Evolutionary conservation across 176 grass and related monocot genomes (phyloP), one percentile per base, ranked within the genome.

Genomic region (Avena insularis): DNA sequence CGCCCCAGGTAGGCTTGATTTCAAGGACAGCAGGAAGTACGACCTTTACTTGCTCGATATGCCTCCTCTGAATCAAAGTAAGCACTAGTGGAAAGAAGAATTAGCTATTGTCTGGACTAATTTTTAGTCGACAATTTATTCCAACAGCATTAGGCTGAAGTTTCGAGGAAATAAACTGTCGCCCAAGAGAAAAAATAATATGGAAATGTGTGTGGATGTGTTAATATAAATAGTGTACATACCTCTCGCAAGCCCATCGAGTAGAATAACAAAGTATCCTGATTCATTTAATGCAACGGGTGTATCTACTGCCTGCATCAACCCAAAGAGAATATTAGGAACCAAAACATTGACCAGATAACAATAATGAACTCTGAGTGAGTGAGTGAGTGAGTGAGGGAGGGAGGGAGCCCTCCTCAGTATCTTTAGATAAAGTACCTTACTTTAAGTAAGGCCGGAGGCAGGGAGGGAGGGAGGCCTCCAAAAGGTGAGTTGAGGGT

Each of bases 11-110:
- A n/a, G n/a, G n/a, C n/a, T n/a, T n/a, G n/a, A n/a, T n/a, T n/a
- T n/a, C n/a, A 87, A 98, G 90, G 82, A 98, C 81, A 94, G 83
- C 71, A 40, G 96, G 96, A 88, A 98, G 74, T 63, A 54, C 79
- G 16, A 87, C 88, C 77, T 94, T 95, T 84, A 94, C 65, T 92
- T 98, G 96, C 84, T 98, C 90, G 29, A 95, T 70, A 89, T 94
- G 90, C 82, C 87, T 87, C 87, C 92, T 95, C 82, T 94, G 90
- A 86, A 95, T 94, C 78, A 78, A 85, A 88, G 45, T 61, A 74
- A 94, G 80, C 45, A 94, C 93, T 98, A 92, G 53, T 74, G 47
- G 67, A 90, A 79, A 48, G 40, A 85, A 67, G 47, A 86, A 70
- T 46, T 89, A 87, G 83, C 79, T 86, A 93, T 75, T 27, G 9